Base-by-base conservation (phyloP, 495 filamentous ascomycete species). In the Achaetomiella virescens region DNA sequence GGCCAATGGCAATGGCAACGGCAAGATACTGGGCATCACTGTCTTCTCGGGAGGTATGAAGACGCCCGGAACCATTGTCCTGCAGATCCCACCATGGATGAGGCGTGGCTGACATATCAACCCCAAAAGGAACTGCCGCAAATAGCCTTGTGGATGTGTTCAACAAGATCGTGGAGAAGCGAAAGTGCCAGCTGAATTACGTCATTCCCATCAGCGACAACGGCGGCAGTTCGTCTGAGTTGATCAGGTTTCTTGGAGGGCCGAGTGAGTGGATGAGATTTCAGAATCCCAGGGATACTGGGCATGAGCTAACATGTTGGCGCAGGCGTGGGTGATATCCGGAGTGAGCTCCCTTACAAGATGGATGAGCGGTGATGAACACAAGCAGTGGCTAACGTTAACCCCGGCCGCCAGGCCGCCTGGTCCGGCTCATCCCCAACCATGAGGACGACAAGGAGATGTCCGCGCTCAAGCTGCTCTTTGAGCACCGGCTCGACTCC, bases 201-300 rank as follows among this genome's bases (percentile, higher is more conserved):
- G 80, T 96, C 54, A 95, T 97, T 50, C 92, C 92, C 15, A 95
- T 97, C 63, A 90, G 85, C 60, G 92, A 97, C 70, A 97, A 97
- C 74, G 92, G 92, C 25, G 92, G 92, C 17, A 90, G 85, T 31
- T 91, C 90, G 1, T 92, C 88, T 7, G 92, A 97, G 73, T 70
- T 97, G 61, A 92, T 96, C 58, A 80, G 92, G 15, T 89, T 97
- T 15, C 89, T 97, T 70, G 92, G 92, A 1, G 92, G 92, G 0
- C 92, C 92, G 48, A 73, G 74, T 75, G 60, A 58, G 65, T 69
- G 10, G 21, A 54, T 9, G n/a, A 10, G 20, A 48, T 46, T 31
- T 52, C 22, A 6, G 6, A 35, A 1, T 56, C 42, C 8, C 12
- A 9, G 0, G 17, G n/a, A 47, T n/a, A 24, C 15, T 20, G 6